Conservation (phyloP, 2,329 filamentous ascomycete genomes). For the Hirsutella rhossiliensis region DNA sequence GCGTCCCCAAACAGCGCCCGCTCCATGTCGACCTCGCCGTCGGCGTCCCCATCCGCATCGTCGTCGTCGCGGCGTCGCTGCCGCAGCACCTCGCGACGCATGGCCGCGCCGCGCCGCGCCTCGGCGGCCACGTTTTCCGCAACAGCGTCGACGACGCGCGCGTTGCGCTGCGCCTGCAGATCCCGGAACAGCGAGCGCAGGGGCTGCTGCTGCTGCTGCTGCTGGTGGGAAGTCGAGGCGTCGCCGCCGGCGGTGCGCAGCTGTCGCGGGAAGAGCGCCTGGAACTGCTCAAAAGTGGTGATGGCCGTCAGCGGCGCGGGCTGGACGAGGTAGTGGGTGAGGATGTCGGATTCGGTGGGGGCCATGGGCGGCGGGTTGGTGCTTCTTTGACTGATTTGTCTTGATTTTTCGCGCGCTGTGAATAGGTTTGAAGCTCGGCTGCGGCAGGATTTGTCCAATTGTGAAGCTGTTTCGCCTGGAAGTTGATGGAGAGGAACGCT, state of each 20-base stretch:
- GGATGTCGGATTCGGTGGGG: conserved; percentile 61
- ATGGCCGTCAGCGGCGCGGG: conserved; percentile 64
- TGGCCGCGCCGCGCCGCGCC: conserved; percentile 43
- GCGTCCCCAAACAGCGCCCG: conserved; percentile 45
- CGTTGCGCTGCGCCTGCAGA: conserved; percentile 61
- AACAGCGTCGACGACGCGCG: conserved; percentile 56
- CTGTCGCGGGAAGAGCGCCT: conserved; percentile 59
- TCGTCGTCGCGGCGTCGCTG: conserved; percentile 31
- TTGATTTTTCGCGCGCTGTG: not conserved
- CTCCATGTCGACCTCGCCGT: conserved; percentile 54
- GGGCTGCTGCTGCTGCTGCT: too few relatives aligned
- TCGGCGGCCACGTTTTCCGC: conserved; percentile 54
- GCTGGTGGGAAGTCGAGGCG: too few relatives aligned
- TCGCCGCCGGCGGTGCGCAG: conserved; percentile 30
- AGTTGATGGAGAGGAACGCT: too few relatives aligned
- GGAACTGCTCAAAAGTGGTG: conserved; percentile 64
- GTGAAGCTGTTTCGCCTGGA: too few relatives aligned
- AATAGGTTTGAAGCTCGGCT: too few relatives aligned
- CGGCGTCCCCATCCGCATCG: conserved; percentile 41
- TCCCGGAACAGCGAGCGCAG: conserved; percentile 64
- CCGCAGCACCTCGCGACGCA: conserved; percentile 45
- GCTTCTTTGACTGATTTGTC: not conserved
- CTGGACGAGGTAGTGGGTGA: conserved; percentile 66
- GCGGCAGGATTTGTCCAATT: too few relatives aligned
- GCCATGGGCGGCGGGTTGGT: conserved; percentile 39